Evolutionary conservation across 805 yeast genomes (phyloP).

Genomic region (Teunomyces pallodes): DNA sequence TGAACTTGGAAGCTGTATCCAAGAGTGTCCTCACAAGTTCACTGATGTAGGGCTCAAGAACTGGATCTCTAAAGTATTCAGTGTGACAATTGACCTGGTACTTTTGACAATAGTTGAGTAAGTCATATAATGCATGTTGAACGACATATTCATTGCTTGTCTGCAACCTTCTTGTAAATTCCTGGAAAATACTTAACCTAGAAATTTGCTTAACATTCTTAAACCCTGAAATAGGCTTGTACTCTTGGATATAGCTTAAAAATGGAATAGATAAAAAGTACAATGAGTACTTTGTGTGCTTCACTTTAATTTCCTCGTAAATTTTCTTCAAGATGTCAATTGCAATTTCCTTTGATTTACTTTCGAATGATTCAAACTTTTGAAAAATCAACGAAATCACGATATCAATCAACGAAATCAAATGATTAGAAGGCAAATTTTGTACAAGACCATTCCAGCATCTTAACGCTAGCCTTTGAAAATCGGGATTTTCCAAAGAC

Average conservation of each 20-base stretch:
- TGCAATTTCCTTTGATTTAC: constrained; percentile 49
- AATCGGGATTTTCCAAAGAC: constrained; percentile 59
- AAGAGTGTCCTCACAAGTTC: constrained; percentile 51
- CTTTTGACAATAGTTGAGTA: constrained; percentile 49
- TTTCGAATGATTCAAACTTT: constrained; percentile 54
- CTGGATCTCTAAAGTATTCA: constrained; percentile 37
- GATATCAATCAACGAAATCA: constrained; percentile 68
- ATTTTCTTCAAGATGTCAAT: constrained; percentile 45
- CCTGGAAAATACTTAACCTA: constrained; percentile 40
- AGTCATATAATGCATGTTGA: constrained; percentile 66
- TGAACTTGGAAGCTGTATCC: constrained; percentile 56
- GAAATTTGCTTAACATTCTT: constrained; percentile 23
- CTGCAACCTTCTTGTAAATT: constrained; percentile 53
- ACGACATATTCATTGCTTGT: constrained; percentile 71
- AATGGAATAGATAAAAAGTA: constrained; percentile 55
- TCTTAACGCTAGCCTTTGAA: constrained; percentile 59
- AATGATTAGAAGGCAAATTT: constrained; percentile 52
- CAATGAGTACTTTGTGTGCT: constrained; percentile 44
- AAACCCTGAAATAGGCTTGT: constrained; percentile 13
- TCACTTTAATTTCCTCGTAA: constrained; percentile 29
- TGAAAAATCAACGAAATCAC: constrained; percentile 72
- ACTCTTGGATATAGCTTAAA: constrained; percentile 19
- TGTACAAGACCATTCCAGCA: constrained; percentile 67
- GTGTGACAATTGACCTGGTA: constrained; percentile 50
- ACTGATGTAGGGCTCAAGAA: constrained; percentile 32